These are phyloP conservation scores for Camelina neglecta DNA, from an alignment of 345 rosid genomes.

Conservation along the genomic window DNA sequence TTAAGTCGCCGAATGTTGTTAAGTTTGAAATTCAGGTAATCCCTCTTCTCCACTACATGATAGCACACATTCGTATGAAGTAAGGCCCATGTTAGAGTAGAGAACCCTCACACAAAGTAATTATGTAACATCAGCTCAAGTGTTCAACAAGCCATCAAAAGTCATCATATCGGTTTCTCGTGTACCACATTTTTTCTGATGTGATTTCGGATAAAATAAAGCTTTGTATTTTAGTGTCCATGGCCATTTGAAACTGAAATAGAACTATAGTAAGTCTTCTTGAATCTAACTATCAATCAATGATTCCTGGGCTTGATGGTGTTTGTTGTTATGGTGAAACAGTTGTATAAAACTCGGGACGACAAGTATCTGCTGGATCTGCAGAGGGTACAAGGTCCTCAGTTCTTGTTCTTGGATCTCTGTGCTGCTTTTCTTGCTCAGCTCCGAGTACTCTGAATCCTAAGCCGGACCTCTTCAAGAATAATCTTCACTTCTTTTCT, in stretches of 20 bases:
- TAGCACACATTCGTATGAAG: background rate
- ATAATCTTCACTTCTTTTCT: constrained; percentile 23
- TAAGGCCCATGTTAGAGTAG: background rate
- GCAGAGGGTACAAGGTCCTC: constrained; percentile 78
- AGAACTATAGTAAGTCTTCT: background rate
- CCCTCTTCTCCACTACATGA: constrained; percentile 19
- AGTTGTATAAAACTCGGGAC: constrained; percentile 84
- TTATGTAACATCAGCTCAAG: too few relatives aligned
- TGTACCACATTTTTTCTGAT: background rate
- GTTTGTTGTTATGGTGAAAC: constrained; percentile 28
- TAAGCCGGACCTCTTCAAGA: constrained; percentile 18
- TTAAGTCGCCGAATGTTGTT: constrained; percentile 62
- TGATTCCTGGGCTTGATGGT: background rate
- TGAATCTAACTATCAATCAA: background rate
- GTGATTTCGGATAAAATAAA: background rate
- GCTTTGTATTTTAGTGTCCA: background rate
- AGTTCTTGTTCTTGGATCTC: constrained; percentile 80
- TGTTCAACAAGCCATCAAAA: background rate
- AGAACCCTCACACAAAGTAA: too few relatives aligned
- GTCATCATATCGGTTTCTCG: background rate
- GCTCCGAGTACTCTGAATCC: constrained; percentile 65
- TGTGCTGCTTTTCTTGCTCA: constrained; percentile 85
- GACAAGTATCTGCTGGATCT: constrained; percentile 84
- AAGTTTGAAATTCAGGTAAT: constrained; percentile 56
- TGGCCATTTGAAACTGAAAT: constrained; percentile 1